Evolutionary conservation across 1,139 yeast species (phyloP).

Genomic region (Blastobotrys illinoisensis): DNA sequence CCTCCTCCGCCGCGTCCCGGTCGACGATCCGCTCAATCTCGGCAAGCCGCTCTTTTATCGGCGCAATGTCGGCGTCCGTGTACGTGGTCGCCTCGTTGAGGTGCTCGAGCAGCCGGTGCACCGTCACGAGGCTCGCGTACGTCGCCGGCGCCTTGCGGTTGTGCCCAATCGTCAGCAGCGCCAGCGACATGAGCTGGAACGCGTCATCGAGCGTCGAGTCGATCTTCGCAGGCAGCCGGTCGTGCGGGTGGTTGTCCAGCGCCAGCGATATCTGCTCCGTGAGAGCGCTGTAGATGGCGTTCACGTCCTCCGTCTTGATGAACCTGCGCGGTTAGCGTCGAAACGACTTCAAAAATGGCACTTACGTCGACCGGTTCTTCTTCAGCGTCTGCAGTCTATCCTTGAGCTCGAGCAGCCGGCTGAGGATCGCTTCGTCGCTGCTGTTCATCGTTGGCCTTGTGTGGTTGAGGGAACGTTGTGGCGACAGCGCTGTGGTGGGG

Average conservation of each 20-base stretch:
- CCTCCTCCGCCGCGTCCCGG: conserved; percentile 25
- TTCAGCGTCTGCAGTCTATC: conserved; percentile 36
- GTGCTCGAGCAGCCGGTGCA: conserved; percentile 74
- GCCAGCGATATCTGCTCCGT: conserved; percentile 29
- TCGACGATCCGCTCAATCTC: conserved; percentile 61
- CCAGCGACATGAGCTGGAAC: conserved; percentile 76
- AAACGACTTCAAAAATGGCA: no score
- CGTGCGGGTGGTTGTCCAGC: conserved; percentile 26
- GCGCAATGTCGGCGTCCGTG: conserved; percentile 75
- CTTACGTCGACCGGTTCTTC: conserved; percentile 44
- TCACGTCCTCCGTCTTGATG: conserved; percentile 41
- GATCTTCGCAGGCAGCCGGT: conserved; percentile 34
- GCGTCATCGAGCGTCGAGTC: conserved; percentile 81
- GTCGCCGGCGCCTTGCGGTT: conserved; percentile 90
- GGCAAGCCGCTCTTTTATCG: conserved; percentile 62
- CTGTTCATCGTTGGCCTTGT: background rate
- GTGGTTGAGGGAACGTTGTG: background rate
- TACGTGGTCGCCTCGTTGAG: conserved; percentile 73
- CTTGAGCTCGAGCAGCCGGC: conserved; percentile 28
- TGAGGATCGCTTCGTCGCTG: conserved; percentile 31
- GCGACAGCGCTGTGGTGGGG: background rate
- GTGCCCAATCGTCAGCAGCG: conserved; percentile 86
- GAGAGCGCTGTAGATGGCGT: conserved; percentile 41
- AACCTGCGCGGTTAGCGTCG: background rate
- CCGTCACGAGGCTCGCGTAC: conserved; percentile 81